phyloP scores from a whole-genome alignment of 2,329 filamentous ascomycete species.

The Ascochyta koolunga region DNA sequence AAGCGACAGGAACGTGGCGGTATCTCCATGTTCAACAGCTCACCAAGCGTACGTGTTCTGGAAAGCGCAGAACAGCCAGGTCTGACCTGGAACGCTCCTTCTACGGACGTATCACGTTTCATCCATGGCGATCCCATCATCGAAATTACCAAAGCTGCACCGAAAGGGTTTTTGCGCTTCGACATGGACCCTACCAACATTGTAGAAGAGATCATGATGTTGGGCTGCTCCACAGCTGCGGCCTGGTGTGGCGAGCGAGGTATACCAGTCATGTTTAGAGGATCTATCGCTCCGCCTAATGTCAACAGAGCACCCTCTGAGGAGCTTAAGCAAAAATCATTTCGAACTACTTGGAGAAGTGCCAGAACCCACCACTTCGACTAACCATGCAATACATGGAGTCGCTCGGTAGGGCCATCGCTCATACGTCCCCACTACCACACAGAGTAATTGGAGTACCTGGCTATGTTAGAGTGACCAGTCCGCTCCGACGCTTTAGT shows the following conservation, averaged over 20 bases:
- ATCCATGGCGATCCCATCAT: conserved; percentile 55
- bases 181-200: conserved; percentile 36
- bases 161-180: conserved; percentile 14
- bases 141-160: conserved; percentile 27
- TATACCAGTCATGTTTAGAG: conserved; percentile 59
- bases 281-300: conserved; percentile 39
- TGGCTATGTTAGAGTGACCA: conserved; percentile 64
- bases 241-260: conserved; percentile 59
- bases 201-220: conserved; percentile 57
- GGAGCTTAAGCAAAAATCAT: conserved; percentile 43
- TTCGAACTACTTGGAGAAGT: conserved; percentile 45
- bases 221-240: conserved; percentile 59
- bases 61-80: conserved; percentile 37
- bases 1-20: conserved; percentile 48
- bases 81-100: conserved; percentile 51
- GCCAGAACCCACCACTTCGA: conserved; percentile 42
- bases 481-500: conserved; percentile 64
- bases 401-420: conserved; percentile 50
- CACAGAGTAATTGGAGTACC: conserved; percentile 60
- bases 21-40: conserved; percentile 39
- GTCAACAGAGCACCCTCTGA: conserved; percentile 17
- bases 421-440: conserved; percentile 54
- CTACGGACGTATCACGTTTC: conserved; percentile 43
- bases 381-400: conserved; percentile 52
- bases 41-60: conserved; percentile 46